A percentile compares a stretch with the other conserved stretches of the same genome.
Conservation (phyloP, 2,329 filamentous ascomycete genomes). For the Sporothrix dimorphospora region DNA sequence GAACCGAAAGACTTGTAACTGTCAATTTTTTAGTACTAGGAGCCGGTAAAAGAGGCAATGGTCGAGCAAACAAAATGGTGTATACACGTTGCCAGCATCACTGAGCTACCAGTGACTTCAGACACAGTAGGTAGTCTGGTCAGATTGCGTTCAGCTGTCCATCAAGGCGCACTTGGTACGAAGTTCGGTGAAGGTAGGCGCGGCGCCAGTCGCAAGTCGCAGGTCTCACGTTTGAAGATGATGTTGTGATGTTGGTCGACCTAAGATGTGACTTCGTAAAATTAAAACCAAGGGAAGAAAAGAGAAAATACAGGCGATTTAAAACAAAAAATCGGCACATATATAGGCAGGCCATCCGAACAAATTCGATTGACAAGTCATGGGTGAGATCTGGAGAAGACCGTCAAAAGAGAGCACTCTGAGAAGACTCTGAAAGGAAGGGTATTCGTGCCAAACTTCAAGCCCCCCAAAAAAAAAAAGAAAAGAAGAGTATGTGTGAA, state of each 20-base stretch:
- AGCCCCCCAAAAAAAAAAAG: no score
- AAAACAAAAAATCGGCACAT: background rate
- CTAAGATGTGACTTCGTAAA: background rate
- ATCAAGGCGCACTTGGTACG: background rate
- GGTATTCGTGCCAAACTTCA: no score
- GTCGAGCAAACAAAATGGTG: background rate
- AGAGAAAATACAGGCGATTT: background rate
- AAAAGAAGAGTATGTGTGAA: no score
- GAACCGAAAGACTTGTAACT: no score
- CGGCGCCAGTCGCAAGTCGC: background rate
- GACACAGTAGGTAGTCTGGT: background rate
- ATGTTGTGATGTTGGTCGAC: background rate
- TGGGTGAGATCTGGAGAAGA: no score
- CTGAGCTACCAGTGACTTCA: background rate
- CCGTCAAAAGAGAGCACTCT: background rate
- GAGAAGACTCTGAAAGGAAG: background rate
- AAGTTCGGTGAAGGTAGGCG: background rate
- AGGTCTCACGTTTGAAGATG: background rate
- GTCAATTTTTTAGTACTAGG: no score
- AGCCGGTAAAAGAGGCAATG: no score
- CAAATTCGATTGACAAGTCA: background rate
- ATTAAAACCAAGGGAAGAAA: background rate
- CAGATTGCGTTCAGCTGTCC: no score
- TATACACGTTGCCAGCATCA: background rate
- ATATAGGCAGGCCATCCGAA: conserved; percentile 9